Evolutionary conservation across 2,329 filamentous ascomycete species (phyloP).

Genomic region (Gaeumannomyces sp.): DNA sequence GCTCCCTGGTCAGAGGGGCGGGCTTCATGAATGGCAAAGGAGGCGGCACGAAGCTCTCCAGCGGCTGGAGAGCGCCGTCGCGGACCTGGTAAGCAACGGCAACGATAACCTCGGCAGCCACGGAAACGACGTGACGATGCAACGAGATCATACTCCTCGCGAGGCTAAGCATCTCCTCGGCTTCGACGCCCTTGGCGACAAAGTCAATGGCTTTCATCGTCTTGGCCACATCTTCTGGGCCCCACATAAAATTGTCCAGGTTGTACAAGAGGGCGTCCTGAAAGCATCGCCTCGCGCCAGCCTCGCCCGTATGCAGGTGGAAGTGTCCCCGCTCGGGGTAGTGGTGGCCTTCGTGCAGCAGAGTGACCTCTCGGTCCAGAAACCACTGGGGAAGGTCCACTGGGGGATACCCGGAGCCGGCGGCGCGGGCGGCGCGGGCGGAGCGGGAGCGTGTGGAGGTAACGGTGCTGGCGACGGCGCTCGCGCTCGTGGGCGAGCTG

Average conservation of each 20-base stretch:
- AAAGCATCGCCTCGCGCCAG: neutral
- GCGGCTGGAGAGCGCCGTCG: slow-evolving; percentile 6
- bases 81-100: slow-evolving; percentile 9
- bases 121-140: neutral
- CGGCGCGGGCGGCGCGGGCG: no score
- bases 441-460: neutral
- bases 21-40: neutral
- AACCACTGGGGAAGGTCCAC: slow-evolving; percentile 53
- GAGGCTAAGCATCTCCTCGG: neutral
- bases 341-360: slow-evolving; percentile 14
- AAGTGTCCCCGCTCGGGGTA: neutral
- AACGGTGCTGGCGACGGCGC: no score
- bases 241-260: neutral
- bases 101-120: slow-evolving; percentile 10
- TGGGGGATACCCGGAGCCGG: slow-evolving; percentile 33
- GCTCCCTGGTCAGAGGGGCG: neutral
- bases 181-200: neutral
- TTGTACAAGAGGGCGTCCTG: neutral
- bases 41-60: slow-evolving; percentile 6
- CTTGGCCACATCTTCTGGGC: neutral
- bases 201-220: neutral
- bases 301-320: neutral
- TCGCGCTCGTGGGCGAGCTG: neutral
- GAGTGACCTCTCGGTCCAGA: slow-evolving; percentile 41
- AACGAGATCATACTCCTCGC: neutral